A percentile compares a stretch with the other conserved stretches of the same genome.
Conservation (phyloP, 345 rosid species). For the Gossypioides kirkii region DNA sequence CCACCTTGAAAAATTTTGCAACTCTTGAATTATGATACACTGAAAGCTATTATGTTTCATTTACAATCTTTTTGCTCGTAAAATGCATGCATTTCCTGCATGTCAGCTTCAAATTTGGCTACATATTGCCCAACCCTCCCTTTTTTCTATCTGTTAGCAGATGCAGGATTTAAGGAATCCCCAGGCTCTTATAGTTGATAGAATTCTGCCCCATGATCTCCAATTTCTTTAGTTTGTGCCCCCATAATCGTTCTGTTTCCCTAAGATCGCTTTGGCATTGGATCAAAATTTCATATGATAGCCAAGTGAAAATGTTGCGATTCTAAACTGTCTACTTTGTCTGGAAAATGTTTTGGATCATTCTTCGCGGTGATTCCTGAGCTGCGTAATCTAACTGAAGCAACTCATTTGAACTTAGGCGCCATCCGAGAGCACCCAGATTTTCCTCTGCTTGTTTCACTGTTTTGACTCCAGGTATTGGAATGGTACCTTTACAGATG, state of each 20-base stretch:
- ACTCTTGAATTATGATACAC: neutral
- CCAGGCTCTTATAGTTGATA: neutral
- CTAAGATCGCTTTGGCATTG: neutral
- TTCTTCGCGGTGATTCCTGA: conserved; percentile 51
- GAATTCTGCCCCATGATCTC: neutral
- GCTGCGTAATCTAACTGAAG: conserved; percentile 68
- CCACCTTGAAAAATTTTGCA: neutral
- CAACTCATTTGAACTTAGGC: conserved; percentile 56
- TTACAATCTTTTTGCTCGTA: neutral
- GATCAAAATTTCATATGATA: neutral
- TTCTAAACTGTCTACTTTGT: conserved; percentile 31
- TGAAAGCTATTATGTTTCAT: neutral
- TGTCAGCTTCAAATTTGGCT: neutral
- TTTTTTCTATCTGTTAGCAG: neutral
- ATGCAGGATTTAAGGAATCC: neutral
- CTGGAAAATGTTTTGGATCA: conserved; percentile 91
- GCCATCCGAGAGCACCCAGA: conserved; percentile 84
- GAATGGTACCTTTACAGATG: conserved; percentile 78
- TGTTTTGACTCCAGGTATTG: conserved; percentile 83
- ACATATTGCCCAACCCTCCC: neutral
- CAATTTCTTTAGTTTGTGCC: neutral
- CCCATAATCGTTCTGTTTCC: neutral
- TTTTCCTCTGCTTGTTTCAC: conserved; percentile 72
- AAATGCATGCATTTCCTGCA: neutral
- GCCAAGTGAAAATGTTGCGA: neutral